Evolutionary conservation across 306 rosid species (phyloP).

Genomic region (Oemleria cerasiformis): DNA sequence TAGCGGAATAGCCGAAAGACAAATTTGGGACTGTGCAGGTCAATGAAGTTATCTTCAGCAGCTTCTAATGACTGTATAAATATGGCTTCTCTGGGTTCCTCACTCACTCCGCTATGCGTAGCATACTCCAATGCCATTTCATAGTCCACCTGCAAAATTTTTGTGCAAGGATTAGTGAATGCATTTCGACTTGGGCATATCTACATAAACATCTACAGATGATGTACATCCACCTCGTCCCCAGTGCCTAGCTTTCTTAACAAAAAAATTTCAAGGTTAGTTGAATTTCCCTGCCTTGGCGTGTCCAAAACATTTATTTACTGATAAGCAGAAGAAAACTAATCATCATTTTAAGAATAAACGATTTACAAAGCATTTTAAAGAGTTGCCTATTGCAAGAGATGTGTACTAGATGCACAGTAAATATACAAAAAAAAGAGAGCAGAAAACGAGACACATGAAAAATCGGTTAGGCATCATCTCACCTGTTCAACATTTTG

Average conservation of each 20-base stretch:
- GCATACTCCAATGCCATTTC: constrained; percentile 98
- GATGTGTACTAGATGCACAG: no score
- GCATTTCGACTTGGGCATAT: background rate
- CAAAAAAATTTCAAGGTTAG: background rate
- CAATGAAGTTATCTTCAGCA: constrained; percentile 50
- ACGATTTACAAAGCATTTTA: no score
- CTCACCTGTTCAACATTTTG: constrained; percentile 89
- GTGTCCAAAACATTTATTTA: no score
- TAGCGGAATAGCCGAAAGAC: constrained; percentile 62
- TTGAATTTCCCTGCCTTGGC: no score
- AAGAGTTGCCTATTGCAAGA: no score
- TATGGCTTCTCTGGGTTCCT: constrained; percentile 73
- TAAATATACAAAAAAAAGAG: background rate
- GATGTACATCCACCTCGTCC: background rate
- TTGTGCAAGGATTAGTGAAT: background rate
- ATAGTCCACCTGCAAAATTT: constrained; percentile 72
- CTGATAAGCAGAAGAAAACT: no score
- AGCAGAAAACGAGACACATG: constrained; percentile 4
- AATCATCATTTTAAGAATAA: no score
- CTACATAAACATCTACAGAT: background rate
- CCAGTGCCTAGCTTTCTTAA: background rate
- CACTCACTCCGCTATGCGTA: constrained; percentile 88
- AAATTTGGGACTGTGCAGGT: constrained; percentile 56
- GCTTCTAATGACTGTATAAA: constrained; percentile 63
- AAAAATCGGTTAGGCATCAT: constrained; percentile 8